phyloP scores from a whole-genome alignment of 2,329 filamentous ascomycete genomes.

The Penicillium freii region DNA sequence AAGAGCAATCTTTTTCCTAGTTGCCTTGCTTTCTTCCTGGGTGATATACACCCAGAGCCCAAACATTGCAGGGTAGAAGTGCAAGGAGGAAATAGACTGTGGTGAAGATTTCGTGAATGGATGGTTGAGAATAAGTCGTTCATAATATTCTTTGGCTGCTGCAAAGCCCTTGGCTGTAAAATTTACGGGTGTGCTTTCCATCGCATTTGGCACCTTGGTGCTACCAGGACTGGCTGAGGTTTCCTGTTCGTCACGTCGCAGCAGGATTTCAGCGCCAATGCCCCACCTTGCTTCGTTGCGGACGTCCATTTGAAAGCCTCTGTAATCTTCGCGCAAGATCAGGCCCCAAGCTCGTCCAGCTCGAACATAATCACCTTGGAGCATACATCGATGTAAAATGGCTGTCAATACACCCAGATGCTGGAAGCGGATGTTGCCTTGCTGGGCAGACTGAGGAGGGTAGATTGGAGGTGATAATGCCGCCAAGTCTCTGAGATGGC shows the following conservation, averaged over 20 bases:
- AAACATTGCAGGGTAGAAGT: conserved; percentile 80
- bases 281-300: conserved; percentile 72
- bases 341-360: conserved; percentile 74
- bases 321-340: conserved; percentile 62
- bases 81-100: conserved; percentile 61
- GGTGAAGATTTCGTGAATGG: conserved; percentile 65
- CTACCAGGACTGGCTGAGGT: background rate
- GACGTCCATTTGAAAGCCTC: conserved; percentile 63
- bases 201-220: background rate
- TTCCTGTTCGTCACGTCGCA: conserved; percentile 52
- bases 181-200: conserved; percentile 12
- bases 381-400: conserved; percentile 70
- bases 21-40: conserved; percentile 58
- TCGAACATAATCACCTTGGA: conserved; percentile 66
- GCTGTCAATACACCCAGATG: conserved; percentile 68
- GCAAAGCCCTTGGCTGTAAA: conserved; percentile 54
- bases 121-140: conserved; percentile 72
- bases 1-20: conserved; percentile 41
- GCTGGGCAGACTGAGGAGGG: conserved; percentile 32
- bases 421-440: conserved; percentile 41
- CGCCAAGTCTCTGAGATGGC: conserved; percentile 29
- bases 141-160: conserved; percentile 67
- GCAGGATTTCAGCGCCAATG: conserved; percentile 78
- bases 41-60: conserved; percentile 76
- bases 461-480: conserved; percentile 36